Evolutionary conservation across 1,284 basidiomycete genomes (phyloP).

Genomic region (Chiua sp.): DNA sequence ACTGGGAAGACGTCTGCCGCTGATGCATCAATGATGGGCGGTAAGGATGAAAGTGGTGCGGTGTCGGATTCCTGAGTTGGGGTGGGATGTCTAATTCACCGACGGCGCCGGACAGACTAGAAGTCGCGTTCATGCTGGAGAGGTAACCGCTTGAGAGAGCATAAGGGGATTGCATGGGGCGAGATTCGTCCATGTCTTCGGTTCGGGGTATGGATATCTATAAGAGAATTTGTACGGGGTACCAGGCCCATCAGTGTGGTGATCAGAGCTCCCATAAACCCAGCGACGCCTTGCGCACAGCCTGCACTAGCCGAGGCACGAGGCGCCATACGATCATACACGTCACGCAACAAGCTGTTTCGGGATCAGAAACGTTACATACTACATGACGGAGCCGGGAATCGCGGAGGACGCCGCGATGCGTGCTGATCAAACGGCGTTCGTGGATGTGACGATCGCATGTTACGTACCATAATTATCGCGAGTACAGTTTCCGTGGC

Average conservation of each 20-base stretch:
- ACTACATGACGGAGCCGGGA: slow-evolving; percentile 22
- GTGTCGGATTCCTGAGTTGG: slow-evolving; percentile 38
- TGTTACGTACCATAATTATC: slow-evolving; percentile 32
- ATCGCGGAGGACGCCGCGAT: slow-evolving; percentile 33
- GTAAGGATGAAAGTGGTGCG: slow-evolving; percentile 38
- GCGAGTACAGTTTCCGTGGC: slow-evolving; percentile 22
- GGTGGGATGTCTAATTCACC: slow-evolving; percentile 53
- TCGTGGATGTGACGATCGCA: slow-evolving; percentile 29
- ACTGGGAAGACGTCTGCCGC: slow-evolving; percentile 33
- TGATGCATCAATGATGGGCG: slow-evolving; percentile 32
- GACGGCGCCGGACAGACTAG: slow-evolving; percentile 68
- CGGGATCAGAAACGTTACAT: slow-evolving; percentile 38
- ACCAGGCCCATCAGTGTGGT: slow-evolving; percentile 32
- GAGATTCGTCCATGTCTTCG: slow-evolving; percentile 27
- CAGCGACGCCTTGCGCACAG: slow-evolving; percentile 39
- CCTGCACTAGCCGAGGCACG: slow-evolving; percentile 35
- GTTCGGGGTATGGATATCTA: slow-evolving; percentile 28
- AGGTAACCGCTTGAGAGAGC: slow-evolving; percentile 30
- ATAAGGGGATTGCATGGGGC: slow-evolving; percentile 37
- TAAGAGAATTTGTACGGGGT: slow-evolving; percentile 35
- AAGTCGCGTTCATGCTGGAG: slow-evolving; percentile 47
- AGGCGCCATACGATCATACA: slow-evolving; percentile 36
- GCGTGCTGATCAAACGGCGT: slow-evolving; percentile 30
- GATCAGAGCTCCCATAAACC: slow-evolving; percentile 30
- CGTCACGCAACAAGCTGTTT: slow-evolving; percentile 32